Evolutionary conservation across 108 stramenopile genomes (phyloP).

Genomic region (Nitzschia inconspicua): DNA sequence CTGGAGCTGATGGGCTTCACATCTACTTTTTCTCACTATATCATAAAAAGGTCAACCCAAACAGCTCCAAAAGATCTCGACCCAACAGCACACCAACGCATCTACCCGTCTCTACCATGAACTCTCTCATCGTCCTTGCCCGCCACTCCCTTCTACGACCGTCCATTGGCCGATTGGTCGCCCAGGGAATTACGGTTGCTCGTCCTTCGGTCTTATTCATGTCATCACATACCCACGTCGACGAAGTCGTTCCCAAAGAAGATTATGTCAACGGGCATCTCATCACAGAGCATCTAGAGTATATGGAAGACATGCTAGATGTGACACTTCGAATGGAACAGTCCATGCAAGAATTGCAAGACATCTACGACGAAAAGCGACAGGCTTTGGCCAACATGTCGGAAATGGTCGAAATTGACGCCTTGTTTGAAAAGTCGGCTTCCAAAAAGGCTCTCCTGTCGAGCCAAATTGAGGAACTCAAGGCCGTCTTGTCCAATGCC

Average conservation of each 20-base stretch:
- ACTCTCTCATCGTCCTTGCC: too few relatives aligned
- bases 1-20: too few relatives aligned
- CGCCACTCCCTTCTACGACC: too few relatives aligned
- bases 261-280: constrained; percentile 23
- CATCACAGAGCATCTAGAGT: constrained; percentile 11
- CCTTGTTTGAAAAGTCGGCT: constrained; percentile 5
- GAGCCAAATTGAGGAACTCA: constrained; percentile 1
- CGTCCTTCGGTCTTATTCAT: too few relatives aligned
- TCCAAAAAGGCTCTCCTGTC: constrained; percentile 3
- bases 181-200: too few relatives aligned
- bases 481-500: neutral
- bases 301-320: constrained; percentile 27
- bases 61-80: too few relatives aligned
- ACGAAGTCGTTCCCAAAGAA: constrained; percentile 18
- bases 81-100: too few relatives aligned
- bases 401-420: constrained; percentile 9
- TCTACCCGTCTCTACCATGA: too few relatives aligned
- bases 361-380: constrained; percentile 4
- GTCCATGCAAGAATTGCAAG: constrained; percentile 12
- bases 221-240: too few relatives aligned
- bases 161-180: too few relatives aligned
- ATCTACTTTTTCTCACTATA: too few relatives aligned
- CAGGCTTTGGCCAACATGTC: neutral
- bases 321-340: constrained; percentile 13
- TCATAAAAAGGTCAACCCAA: too few relatives aligned